phyloP scores from a whole-genome alignment of 805 yeast genomes.

The Candida qinlingensis region DNA sequence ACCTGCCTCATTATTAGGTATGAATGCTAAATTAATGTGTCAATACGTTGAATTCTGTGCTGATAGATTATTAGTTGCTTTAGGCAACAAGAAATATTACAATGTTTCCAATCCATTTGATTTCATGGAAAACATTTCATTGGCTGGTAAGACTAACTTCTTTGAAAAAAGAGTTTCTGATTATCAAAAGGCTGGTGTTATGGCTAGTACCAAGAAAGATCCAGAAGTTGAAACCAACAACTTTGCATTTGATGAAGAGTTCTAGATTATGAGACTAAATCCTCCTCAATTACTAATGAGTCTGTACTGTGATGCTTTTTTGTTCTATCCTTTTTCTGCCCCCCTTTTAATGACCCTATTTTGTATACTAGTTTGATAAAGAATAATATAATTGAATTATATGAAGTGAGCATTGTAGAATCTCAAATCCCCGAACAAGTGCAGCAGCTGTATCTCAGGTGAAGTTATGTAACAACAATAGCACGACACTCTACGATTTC shows the following conservation, averaged over 20 bases:
- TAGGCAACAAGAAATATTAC: slow-evolving; percentile 87
- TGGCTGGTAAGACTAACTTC: slow-evolving; percentile 98
- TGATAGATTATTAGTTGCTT: slow-evolving; percentile 85
- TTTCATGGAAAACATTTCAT: slow-evolving; percentile 97
- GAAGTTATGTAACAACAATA: no score
- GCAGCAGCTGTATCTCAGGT: no score
- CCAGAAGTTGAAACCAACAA: slow-evolving; percentile 42
- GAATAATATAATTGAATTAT: no score
- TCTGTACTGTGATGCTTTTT: neutral
- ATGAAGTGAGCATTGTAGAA: no score
- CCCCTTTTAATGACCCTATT: neutral
- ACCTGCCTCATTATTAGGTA: slow-evolving; percentile 89
- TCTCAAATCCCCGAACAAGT: no score
- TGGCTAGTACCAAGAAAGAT: slow-evolving; percentile 61
- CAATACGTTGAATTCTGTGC: slow-evolving; percentile 98
- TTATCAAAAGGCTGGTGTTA: slow-evolving; percentile 99
- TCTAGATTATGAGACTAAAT: slow-evolving; percentile 37
- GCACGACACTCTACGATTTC: no score
- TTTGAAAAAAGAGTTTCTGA: slow-evolving; percentile 98
- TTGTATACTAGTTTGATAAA: neutral
- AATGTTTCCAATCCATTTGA: slow-evolving; percentile 93
- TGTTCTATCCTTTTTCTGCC: neutral
- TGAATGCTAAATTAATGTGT: slow-evolving; percentile 91
- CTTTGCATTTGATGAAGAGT: slow-evolving; percentile 90
- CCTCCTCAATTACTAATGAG: slow-evolving; percentile 3